A percentile compares a stretch with the other conserved stretches of the same genome.
Evolutionary conservation across 768 basidiomycete species (phyloP).

Genomic region (Daedaleopsis sinensis): DNA sequence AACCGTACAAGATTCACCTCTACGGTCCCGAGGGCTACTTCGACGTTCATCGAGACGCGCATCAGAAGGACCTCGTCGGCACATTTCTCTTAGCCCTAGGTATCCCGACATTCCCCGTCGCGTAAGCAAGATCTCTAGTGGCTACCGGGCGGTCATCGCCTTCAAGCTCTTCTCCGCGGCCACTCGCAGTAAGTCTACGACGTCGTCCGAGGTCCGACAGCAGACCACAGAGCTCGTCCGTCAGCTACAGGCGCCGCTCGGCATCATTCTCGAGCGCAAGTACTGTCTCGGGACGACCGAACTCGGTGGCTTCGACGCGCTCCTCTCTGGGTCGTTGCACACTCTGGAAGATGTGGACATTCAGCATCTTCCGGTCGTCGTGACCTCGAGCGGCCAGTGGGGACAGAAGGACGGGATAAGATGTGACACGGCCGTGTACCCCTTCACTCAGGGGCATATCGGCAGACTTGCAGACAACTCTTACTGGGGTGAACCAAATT

Average conservation of each 20-base stretch:
- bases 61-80: constrained; percentile 31
- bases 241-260: constrained; percentile 24
- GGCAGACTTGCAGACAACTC: constrained; percentile 3
- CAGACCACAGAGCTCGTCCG: constrained; percentile 10
- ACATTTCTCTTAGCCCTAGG: constrained; percentile 38
- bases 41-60: constrained; percentile 33
- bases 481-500: too few species aligned
- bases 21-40: constrained; percentile 35
- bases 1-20: constrained; percentile 38
- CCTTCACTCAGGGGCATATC: constrained; percentile 27
- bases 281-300: constrained; percentile 30
- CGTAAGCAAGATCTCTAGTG: constrained; percentile 10
- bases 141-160: constrained; percentile 33
- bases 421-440: constrained; percentile 17
- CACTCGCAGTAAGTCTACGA: background rate
- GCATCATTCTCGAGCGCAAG: constrained; percentile 31
- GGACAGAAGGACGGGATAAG: background rate
- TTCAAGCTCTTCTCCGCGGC: constrained; percentile 33
- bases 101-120: constrained; percentile 33
- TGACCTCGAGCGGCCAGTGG: background rate
- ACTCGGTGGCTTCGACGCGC: constrained; percentile 29
- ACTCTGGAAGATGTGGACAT: constrained; percentile 15
- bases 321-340: constrained; percentile 14
- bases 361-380: constrained; percentile 26
- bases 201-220: background rate